These are phyloP conservation scores for Hypoxylon sp. DNA, from an alignment of 2,329 filamentous ascomycete genomes.

Conservation along the genomic window DNA sequence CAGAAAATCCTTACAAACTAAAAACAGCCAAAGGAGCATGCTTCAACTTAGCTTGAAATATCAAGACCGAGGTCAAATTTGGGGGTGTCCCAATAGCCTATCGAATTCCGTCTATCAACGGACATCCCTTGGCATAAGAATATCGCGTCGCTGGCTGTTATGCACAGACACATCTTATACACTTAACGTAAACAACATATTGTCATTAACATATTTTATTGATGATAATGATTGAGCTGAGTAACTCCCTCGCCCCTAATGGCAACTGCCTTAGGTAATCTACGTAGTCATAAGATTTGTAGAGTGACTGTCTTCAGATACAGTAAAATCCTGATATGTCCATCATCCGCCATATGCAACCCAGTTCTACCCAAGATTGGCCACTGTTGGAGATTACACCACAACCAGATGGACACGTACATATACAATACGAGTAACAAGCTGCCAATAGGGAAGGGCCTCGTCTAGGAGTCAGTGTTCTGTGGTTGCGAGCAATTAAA, in stretches of 20 bases:
- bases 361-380: background rate
- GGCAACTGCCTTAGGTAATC: background rate
- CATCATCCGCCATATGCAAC: background rate
- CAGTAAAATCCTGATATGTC: background rate
- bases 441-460: background rate
- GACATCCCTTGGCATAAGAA: background rate
- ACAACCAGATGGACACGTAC: constrained; percentile 4
- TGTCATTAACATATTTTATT: background rate
- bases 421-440: background rate
- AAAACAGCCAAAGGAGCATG: background rate
- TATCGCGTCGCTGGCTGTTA: no score
- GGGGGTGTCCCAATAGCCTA: background rate
- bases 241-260: background rate
- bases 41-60: background rate
- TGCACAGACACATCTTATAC: no score
- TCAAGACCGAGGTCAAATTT: background rate
- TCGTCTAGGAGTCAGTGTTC: background rate
- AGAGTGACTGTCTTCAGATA: background rate
- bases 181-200: no score
- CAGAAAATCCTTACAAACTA: background rate
- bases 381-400: background rate
- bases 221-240: background rate
- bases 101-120: background rate
- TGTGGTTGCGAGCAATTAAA: background rate
- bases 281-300: constrained; percentile 5